These are phyloP conservation scores for Fusarium verticillioides DNA, from an alignment of 2,329 filamentous ascomycete genomes.

Conservation along the genomic window DNA sequence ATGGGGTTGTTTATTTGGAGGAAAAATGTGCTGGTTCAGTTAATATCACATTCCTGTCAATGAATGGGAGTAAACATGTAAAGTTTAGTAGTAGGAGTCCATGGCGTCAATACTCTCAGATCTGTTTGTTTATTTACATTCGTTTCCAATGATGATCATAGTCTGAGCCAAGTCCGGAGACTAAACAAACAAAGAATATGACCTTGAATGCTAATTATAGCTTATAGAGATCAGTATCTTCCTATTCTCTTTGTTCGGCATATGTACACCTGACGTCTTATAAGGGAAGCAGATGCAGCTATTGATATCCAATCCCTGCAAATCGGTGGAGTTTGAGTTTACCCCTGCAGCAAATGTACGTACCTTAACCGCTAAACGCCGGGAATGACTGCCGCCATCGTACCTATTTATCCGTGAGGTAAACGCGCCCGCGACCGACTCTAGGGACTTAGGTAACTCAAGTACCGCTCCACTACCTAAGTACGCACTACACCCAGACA, in stretches of 20 bases:
- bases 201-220: not conserved
- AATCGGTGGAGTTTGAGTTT: slow-evolving; percentile 9
- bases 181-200: not conserved
- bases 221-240: not conserved
- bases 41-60: slow-evolving; percentile 19
- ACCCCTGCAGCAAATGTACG: slow-evolving; percentile 26
- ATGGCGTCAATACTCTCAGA: slow-evolving; percentile 1
- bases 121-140: slow-evolving; percentile 4
- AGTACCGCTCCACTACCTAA: slow-evolving; percentile 12
- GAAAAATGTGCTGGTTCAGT: slow-evolving; percentile 6
- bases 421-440: slow-evolving; percentile 35
- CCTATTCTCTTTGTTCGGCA: slow-evolving; percentile 1
- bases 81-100: slow-evolving; percentile 18
- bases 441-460: slow-evolving; percentile 10
- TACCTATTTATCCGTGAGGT: slow-evolving; percentile 46
- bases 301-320: slow-evolving; percentile 2
- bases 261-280: slow-evolving; percentile 4
- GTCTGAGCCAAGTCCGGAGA: not conserved
- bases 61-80: not conserved
- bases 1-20: not conserved
- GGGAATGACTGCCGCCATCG: slow-evolving; percentile 38
- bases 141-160: not conserved
- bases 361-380: slow-evolving; percentile 29
- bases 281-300: slow-evolving; percentile 11
- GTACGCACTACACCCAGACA: slow-evolving; percentile 3